Percentiles rank a stretch among this genome's conserved stretches.
phyloP scores from a whole-genome alignment of 2,329 filamentous ascomycete species.

The Pseudogymnoascus sp. region DNA sequence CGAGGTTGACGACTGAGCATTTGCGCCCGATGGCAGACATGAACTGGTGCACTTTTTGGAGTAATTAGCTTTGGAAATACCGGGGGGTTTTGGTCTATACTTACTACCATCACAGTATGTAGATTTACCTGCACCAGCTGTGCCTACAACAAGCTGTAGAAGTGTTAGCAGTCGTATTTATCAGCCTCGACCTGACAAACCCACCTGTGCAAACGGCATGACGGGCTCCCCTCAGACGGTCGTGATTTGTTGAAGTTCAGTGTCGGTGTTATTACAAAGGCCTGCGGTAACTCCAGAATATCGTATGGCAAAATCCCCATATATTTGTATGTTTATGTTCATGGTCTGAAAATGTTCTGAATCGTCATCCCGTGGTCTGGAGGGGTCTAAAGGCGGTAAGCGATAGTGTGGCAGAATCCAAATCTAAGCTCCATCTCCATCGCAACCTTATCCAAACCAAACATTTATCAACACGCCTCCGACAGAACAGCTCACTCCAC shows the following conservation, averaged over 20 bases:
- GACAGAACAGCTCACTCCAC: background rate
- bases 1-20: slow-evolving; percentile 91
- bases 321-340: background rate
- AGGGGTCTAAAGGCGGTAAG: slow-evolving; percentile 6
- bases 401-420: slow-evolving; percentile 5
- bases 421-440: slow-evolving; percentile 9
- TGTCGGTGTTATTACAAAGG: background rate
- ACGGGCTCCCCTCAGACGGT: background rate
- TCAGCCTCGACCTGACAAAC: background rate
- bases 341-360: slow-evolving; percentile 1
- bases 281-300: background rate
- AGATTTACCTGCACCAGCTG: slow-evolving; percentile 90
- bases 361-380: slow-evolving; percentile 2
- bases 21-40: slow-evolving; percentile 90
- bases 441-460: slow-evolving; percentile 9
- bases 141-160: slow-evolving; percentile 76
- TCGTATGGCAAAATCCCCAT: background rate
- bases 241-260: background rate
- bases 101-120: slow-evolving; percentile 94
- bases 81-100: slow-evolving; percentile 22
- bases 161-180: background rate
- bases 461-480: background rate
- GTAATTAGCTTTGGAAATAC: slow-evolving; percentile 11
- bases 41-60: slow-evolving; percentile 75
- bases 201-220: slow-evolving; percentile 29